Base-by-base conservation (phyloP, 2,329 filamentous ascomycete species). In the Falciphora oryzae region DNA sequence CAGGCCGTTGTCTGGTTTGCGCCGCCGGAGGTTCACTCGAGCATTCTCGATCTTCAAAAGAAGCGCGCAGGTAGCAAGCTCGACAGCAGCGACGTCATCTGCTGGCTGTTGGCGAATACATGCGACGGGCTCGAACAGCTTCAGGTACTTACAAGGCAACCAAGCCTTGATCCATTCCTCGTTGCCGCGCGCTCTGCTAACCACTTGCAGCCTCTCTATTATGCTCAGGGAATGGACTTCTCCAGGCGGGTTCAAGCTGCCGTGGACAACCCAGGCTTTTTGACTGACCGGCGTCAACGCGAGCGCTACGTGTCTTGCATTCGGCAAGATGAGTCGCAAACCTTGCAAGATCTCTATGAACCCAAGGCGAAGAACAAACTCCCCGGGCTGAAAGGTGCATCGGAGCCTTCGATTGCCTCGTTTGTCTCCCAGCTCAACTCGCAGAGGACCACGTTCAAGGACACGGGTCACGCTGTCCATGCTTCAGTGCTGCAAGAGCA, bases 31-130 rank as follows among this genome's bases (percentile, higher is more conserved):
- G 86, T 89, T 0, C 79, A 88, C 44, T 82, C 85, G 32, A 87
- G 82, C 66, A 88, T 90, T 38, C 68, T 82, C 0, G 82, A 87
- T 64, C 63, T 81, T 0, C 71, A 76, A 18, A 65, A 70, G 0
- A 78, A 80, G 60, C 66, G 59, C 0, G 28, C 62, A 0, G 32
- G 53, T 0, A 70, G 74, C 10, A 5, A 3, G 0, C 65, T 82
- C 1, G 73, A 82, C 63, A 86, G 84, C 0, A 31, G 65, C 1
- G 57, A 71, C 35, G 69, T 74, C 0, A 74, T 89, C 1, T 69
- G 72, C 4, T 90, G 88, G 88, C 78, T 90, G 0, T 76, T 91
- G 0, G 79, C 88, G 59, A 85, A 89, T 64, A 89, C 86, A 0
- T 91, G 88, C 65, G 73, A 76, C 10, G 79, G 75, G 0, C 87